These are phyloP conservation scores for Meyerozyma sp. DNA, from an alignment of 1,139 yeast genomes.

Conservation along the genomic window DNA sequence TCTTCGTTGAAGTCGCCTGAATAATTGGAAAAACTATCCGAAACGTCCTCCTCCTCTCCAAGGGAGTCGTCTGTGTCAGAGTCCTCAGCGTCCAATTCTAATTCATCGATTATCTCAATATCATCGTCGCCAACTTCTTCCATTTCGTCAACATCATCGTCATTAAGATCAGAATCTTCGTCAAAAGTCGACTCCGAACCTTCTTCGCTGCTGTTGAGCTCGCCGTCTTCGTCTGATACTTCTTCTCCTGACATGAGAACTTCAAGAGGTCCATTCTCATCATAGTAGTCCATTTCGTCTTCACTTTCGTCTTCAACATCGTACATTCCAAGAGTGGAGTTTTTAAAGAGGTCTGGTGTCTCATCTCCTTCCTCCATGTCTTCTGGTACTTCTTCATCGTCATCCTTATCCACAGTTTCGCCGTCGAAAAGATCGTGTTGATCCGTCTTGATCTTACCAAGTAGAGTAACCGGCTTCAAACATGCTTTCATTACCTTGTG, in stretches of 20 bases:
- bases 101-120: constrained; percentile 41
- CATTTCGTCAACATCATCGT: constrained; percentile 10
- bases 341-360: constrained; percentile 75
- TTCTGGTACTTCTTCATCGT: constrained; percentile 49
- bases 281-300: constrained; percentile 23
- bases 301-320: constrained; percentile 79
- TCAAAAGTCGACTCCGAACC: constrained; percentile 4
- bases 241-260: constrained; percentile 34
- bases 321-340: constrained; percentile 91
- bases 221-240: constrained; percentile 15
- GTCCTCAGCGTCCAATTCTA: constrained; percentile 23
- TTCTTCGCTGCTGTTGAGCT: constrained; percentile 10
- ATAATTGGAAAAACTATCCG: constrained; percentile 25
- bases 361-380: constrained; percentile 57
- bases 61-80: constrained; percentile 14
- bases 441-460: constrained; percentile 60
- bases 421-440: constrained; percentile 54
- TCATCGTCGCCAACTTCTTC: constrained; percentile 20
- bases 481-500: constrained; percentile 53
- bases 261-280: constrained; percentile 30
- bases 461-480: constrained; percentile 53
- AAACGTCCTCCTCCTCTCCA: constrained; percentile 26
- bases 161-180: constrained; percentile 14
- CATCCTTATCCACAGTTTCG: constrained; percentile 42
- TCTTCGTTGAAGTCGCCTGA: constrained; percentile 24